These are phyloP conservation scores for Friedmanniomyces simplex DNA, from an alignment of 495 filamentous ascomycete species.

Conservation along the genomic window DNA sequence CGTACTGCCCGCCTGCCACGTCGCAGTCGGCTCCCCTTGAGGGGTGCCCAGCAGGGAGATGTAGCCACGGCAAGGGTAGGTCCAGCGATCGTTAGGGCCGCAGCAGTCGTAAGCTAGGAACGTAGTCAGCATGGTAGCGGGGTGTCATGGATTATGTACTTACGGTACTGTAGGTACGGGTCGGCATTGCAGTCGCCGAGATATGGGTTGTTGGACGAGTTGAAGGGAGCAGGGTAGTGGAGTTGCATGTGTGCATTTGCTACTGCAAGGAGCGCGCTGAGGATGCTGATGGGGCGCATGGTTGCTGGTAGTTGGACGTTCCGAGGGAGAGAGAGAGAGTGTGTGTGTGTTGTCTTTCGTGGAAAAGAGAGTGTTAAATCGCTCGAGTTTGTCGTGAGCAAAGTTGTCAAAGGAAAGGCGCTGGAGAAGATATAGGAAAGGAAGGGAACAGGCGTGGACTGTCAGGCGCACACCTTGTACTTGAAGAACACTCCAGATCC, in stretches of 20 bases:
- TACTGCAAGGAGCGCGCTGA: background rate
- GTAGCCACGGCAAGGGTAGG: constrained; percentile 27
- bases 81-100: constrained; percentile 16
- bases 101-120: constrained; percentile 27
- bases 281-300: background rate
- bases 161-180: constrained; percentile 26
- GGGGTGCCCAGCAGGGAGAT: constrained; percentile 27
- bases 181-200: constrained; percentile 19
- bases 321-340: no score
- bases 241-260: constrained; percentile 27
- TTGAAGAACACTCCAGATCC: no score
- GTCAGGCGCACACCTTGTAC: no score
- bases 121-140: background rate
- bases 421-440: background rate
- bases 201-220: constrained; percentile 28
- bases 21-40: constrained; percentile 26
- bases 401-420: no score
- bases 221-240: constrained; percentile 26
- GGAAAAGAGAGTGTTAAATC: no score
- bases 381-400: no score
- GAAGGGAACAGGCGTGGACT: background rate
- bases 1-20: constrained; percentile 27
- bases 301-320: background rate
- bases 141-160: background rate
- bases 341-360: background rate